Conservation (phyloP, 2,329 filamentous ascomycete genomes). For the Ophiocordyceps camponoti-rufipedis region DNA sequence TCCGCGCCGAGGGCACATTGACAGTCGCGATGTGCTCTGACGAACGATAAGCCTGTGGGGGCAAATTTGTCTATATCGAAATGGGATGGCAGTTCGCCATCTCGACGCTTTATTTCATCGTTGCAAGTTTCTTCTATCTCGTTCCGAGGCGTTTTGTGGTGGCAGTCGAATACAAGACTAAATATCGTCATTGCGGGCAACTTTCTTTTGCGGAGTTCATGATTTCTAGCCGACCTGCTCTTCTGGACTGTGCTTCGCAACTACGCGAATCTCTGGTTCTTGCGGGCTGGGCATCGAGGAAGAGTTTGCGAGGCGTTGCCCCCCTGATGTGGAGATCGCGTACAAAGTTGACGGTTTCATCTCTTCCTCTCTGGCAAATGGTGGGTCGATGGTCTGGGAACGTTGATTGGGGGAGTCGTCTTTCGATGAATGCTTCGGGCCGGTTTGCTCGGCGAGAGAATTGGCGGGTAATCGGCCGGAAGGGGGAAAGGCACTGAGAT, state of each 20-base stretch:
- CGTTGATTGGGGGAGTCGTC: background rate
- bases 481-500: background rate
- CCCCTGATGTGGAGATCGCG: background rate
- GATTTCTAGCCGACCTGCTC: background rate
- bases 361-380: background rate
- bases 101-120: background rate
- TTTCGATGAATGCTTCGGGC: background rate
- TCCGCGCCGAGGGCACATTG: too few species aligned
- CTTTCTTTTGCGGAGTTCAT: background rate
- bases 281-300: background rate
- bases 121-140: background rate
- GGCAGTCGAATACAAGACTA: background rate
- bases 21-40: too few species aligned
- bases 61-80: background rate
- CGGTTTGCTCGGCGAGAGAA: background rate
- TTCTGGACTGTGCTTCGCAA: background rate
- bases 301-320: background rate
- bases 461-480: background rate
- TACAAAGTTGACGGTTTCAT: background rate
- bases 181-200: background rate
- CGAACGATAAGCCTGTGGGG: background rate
- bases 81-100: background rate
- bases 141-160: background rate
- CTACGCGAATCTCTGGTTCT: background rate
- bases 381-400: background rate